These are phyloP conservation scores for Jacaranda mimosifolia DNA, from an alignment of 257 asterid genomes.

Conservation along the genomic window DNA sequence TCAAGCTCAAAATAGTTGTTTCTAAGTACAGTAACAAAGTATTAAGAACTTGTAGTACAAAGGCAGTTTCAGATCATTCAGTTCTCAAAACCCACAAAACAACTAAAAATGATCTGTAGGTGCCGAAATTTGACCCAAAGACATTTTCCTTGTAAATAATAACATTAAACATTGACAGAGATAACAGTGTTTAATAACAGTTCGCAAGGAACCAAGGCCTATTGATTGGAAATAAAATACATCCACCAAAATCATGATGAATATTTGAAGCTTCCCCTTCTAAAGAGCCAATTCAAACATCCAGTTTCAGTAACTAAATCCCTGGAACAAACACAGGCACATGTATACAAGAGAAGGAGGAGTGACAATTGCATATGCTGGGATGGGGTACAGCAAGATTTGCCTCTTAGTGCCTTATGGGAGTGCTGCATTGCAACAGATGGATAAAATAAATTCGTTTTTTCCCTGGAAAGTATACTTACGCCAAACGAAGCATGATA, in stretches of 20 bases:
- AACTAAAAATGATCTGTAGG: not conserved
- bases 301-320: no score
- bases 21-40: not conserved
- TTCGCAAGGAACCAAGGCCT: not conserved
- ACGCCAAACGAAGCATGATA: conserved; percentile 91
- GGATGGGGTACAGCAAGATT: no score
- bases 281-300: no score
- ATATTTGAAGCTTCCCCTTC: no score
- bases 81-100: not conserved
- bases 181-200: not conserved
- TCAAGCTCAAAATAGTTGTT: not conserved
- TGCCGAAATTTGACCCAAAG: not conserved
- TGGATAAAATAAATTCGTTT: not conserved
- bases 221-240: not conserved
- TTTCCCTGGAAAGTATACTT: conserved; percentile 16
- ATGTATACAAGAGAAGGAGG: no score
- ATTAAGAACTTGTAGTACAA: not conserved
- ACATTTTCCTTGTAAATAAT: not conserved
- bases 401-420: not conserved
- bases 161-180: not conserved
- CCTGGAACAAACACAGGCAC: no score
- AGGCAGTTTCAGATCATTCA: not conserved
- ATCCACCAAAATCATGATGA: no score
- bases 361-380: no score
- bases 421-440: not conserved